Percentiles rank a stretch among this genome's conserved stretches.
Conservation (phyloP, 1,139 yeast species). For the Saccharomycopsis crataegensis region DNA sequence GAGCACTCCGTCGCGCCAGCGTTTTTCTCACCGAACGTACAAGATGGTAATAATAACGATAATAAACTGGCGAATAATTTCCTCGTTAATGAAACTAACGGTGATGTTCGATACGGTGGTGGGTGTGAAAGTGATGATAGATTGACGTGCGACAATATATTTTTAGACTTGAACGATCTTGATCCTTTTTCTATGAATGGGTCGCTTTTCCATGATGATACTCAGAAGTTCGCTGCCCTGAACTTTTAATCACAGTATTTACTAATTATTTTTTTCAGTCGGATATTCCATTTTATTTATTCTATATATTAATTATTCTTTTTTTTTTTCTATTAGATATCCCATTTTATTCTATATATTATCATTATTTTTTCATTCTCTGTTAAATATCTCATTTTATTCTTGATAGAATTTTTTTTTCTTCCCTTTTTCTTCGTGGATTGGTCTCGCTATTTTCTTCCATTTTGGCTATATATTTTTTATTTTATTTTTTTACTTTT, state of each 20-base stretch:
- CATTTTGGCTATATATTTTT: not conserved
- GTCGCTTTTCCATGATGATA: constrained; percentile 3
- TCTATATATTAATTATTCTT: not conserved
- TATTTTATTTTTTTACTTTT: not conserved
- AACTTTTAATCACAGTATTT: not conserved
- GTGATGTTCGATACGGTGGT: not conserved
- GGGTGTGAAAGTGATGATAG: too few species aligned
- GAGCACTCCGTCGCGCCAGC: not conserved
- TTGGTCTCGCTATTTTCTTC: not conserved
- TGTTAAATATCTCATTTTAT: not conserved
- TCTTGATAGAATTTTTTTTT: not conserved
- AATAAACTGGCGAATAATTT: not conserved
- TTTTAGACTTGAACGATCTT: constrained; percentile 4
- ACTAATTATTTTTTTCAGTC: not conserved
- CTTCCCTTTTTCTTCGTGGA: not conserved
- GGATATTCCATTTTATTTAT: not conserved
- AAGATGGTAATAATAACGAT: too few species aligned
- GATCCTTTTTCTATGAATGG: constrained; percentile 12
- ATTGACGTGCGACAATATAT: constrained; percentile 4
- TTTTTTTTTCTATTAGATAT: not conserved
- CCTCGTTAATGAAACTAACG: not conserved
- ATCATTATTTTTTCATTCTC: not conserved
- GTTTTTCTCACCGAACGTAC: not conserved
- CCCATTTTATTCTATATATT: not conserved
- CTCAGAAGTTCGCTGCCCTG: not conserved